Evolutionary conservation across 164 flowering plant genomes (phyloP), one percentile per base, ranked within the genome.

Genomic region (Berberis vulgaris): DNA sequence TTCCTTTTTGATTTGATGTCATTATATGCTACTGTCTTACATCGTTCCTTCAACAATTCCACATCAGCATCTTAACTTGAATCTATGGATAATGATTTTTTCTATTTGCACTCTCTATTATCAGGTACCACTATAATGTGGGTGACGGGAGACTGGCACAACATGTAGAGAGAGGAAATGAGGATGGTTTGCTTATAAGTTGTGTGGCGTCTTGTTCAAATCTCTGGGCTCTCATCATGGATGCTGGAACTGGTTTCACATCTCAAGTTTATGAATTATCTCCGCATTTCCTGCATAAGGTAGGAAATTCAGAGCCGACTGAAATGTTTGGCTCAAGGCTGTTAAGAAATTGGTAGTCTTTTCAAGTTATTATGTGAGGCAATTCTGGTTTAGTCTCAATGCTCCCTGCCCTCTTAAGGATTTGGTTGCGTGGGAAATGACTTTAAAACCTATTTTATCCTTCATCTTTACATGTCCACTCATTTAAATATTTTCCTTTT

Each of bases 201-300:
- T 83, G 88, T 85, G 95, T 88, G 50, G 75, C 97, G 55, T 90
- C 97, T 59, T 85, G 84, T 70, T 73, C 96, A 53, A 90, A 88
- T 82, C 83, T 88, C 11, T 90, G 97, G 97, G 97, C 96, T 40
- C 78, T 90, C 64, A 84, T 90, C 60, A 90, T 90, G 97, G 95
- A 90, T 83, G 93, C 97, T 49, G 93, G 95, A 67, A 88, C 96
- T 73, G 84, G 86, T 74, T 88, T 88, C 59, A 70, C 86, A 12
- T 61, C 67, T 69, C 97, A 90, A 78, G 92, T 88, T 55, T 84
- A 86, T 76, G 86, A 85, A 59, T 71, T 86, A 41, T 88, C 96
- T 5, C 86, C 97, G 1, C 73, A 67, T 59, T 90, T 90, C 64
- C 78, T 90, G 59, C 92, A 82, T 78, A 90, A 88, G 91, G 97